Evolutionary conservation across 768 basidiomycete genomes (phyloP), one percentile per base, ranked within the genome.

Genomic region (Agaricus blazei): DNA sequence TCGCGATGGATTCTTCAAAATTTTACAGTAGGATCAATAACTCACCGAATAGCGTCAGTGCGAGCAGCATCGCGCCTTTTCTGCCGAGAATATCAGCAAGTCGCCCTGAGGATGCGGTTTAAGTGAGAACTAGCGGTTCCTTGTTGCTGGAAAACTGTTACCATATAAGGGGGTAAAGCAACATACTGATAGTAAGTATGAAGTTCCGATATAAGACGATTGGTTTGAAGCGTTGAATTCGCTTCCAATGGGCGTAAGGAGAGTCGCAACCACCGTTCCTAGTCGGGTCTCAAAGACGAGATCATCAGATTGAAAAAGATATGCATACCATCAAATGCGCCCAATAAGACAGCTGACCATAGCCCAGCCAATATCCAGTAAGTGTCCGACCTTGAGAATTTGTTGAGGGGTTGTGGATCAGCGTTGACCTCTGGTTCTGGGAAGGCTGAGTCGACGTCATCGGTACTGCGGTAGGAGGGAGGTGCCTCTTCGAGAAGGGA

Each of bases 151-250:
- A 46, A 12, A 68, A 34, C 34, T 28, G 78, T 62, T 58, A 85
- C 90, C 90, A 75, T 92, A 92, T 60, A 93, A 70, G 56, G 92
- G 93, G 23, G 93, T 93, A 68, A 94, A 93, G 71, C 90, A 93
- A 64, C 92, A 93, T 40, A 93, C 83, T 51, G 89, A 91, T 44
- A 94, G 75, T 60, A 95, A 73, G 72, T 94, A 94, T 11, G 90
- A 81, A 11, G 92, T 93, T 31, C 90, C 94, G 56, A 97, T 85
- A 69, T 95, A 94, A 1, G 89, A 89, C 12, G 90, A 80, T 60
- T 88, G 83, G 64, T 87, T 83, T 36, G 85, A 86, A 67, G 86
- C 87, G 64, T 84, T 76, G 71, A 92, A 94, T 65, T 88, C 80
- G 64, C 88, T 91, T 51, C 91, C 92, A 60, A 94, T 93, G 54